Evolutionary conservation across 192 early-diverging fungal genomes (phyloP).

Genomic region (Podila epigama): DNA sequence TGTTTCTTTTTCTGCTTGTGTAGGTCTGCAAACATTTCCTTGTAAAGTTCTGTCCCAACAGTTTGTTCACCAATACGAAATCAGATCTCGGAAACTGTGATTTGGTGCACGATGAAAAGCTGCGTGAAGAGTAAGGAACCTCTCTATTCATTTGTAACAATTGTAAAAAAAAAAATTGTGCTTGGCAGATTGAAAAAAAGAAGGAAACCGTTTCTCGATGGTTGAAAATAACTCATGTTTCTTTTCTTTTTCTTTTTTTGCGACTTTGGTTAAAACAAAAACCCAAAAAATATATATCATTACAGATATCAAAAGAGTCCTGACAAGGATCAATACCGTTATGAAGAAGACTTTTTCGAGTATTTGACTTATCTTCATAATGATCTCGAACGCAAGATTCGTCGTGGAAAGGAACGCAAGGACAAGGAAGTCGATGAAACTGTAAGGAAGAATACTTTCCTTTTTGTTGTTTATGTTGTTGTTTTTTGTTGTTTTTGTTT

Average conservation of each 20-base stretch:
- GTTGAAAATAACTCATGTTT: neutral
- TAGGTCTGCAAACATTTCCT: slow-evolving; percentile 82
- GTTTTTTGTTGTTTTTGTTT: neutral
- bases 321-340: slow-evolving; percentile 74
- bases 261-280: neutral
- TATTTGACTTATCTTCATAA: slow-evolving; percentile 67
- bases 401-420: slow-evolving; percentile 71
- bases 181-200: too few species aligned
- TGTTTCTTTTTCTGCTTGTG: neutral
- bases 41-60: slow-evolving; percentile 83
- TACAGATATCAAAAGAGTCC: slow-evolving; percentile 66
- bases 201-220: too few species aligned
- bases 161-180: too few species aligned
- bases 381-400: slow-evolving; percentile 77
- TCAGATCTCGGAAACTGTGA: slow-evolving; percentile 81
- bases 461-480: neutral
- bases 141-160: neutral
- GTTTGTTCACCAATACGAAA: slow-evolving; percentile 89
- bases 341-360: slow-evolving; percentile 77
- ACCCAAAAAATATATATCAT: neutral
- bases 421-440: slow-evolving; percentile 70
- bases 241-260: neutral
- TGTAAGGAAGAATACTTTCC: slow-evolving; percentile 20
- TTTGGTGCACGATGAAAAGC: slow-evolving; percentile 83
- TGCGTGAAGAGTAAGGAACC: slow-evolving; percentile 61